Evolutionary conservation across 495 filamentous ascomycete species (phyloP).

Genomic region (Mycothermus thermophilus): DNA sequence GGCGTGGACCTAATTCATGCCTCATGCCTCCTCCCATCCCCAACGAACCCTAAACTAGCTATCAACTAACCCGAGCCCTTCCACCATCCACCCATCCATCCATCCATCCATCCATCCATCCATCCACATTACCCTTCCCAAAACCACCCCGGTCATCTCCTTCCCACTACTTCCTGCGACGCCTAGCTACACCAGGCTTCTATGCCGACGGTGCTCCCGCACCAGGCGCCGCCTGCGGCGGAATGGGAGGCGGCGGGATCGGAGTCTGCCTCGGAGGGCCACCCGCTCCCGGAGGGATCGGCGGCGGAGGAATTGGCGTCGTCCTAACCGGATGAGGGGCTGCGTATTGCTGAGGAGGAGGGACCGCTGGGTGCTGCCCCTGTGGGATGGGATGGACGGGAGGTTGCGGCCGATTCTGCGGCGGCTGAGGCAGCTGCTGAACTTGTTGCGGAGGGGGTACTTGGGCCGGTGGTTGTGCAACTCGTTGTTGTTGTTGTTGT

Average conservation of each 20-base stretch:
- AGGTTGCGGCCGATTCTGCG: constrained; percentile 1
- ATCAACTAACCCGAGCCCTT: too few relatives aligned
- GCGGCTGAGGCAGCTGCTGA: constrained; percentile 1
- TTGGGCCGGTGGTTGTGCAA: constrained; percentile 4
- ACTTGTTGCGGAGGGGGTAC: constrained; percentile 2
- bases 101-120: too few relatives aligned
- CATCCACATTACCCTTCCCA: too few relatives aligned
- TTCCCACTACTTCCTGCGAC: too few relatives aligned
- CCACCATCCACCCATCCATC: too few relatives aligned
- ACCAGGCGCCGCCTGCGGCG: too few relatives aligned
- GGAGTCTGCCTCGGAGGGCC: constrained; percentile 17
- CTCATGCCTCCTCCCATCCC: too few relatives aligned
- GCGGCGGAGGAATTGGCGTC: constrained; percentile 19
- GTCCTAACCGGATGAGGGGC: constrained; percentile 9
- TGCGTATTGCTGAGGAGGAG: constrained; percentile 4
- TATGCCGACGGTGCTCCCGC: too few relatives aligned
- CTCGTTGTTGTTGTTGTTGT: constrained; percentile 4
- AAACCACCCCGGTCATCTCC: too few relatives aligned
- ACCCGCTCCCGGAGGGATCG: constrained; percentile 8
- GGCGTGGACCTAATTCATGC: too few relatives aligned
- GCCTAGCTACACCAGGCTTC: too few relatives aligned
- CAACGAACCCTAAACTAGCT: too few relatives aligned
- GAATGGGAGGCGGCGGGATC: constrained; percentile 21
- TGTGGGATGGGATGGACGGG: background rate
- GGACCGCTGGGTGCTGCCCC: background rate